phyloP scores from a whole-genome alignment of 2,329 filamentous ascomycete genomes.

The Calonectria naviculata region DNA sequence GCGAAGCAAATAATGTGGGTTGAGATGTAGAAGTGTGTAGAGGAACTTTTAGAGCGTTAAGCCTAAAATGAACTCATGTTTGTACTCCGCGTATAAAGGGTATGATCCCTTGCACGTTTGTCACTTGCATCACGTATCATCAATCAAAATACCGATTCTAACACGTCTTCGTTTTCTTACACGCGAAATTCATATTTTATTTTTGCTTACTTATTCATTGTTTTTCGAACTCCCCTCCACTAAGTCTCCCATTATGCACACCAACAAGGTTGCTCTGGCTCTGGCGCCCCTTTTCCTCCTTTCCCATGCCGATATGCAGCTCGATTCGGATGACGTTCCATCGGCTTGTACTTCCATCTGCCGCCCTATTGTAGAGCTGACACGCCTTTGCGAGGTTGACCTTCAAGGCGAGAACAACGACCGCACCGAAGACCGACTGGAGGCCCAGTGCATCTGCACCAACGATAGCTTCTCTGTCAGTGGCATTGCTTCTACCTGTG shows the following conservation, averaged over 20 bases:
- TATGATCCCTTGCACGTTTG: neutral
- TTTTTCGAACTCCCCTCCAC: too few species aligned
- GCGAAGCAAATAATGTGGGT: neutral
- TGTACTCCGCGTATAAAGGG: neutral
- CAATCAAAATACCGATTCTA: neutral
- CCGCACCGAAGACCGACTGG: slow-evolving; percentile 49
- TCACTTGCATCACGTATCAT: neutral
- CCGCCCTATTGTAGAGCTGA: slow-evolving; percentile 48
- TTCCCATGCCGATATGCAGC: slow-evolving; percentile 46
- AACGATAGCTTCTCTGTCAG: slow-evolving; percentile 54
- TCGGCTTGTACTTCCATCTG: slow-evolving; percentile 49
- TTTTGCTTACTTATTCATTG: too few species aligned
- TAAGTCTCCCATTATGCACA: slow-evolving; percentile 39
- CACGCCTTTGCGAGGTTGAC: slow-evolving; percentile 49
- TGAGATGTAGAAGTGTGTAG: neutral
- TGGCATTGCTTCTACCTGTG: slow-evolving; percentile 49
- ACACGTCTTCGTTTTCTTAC: neutral
- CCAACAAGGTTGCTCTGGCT: slow-evolving; percentile 42
- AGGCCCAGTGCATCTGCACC: slow-evolving; percentile 54
- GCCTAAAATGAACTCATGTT: neutral
- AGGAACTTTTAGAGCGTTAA: neutral
- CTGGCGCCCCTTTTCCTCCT: slow-evolving; percentile 41
- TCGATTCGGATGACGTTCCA: slow-evolving; percentile 49
- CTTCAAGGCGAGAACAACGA: slow-evolving; percentile 41
- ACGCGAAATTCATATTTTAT: neutral